These are phyloP conservation scores for Daldinia grandis DNA, from an alignment of 495 filamentous ascomycete genomes.

Conservation along the genomic window DNA sequence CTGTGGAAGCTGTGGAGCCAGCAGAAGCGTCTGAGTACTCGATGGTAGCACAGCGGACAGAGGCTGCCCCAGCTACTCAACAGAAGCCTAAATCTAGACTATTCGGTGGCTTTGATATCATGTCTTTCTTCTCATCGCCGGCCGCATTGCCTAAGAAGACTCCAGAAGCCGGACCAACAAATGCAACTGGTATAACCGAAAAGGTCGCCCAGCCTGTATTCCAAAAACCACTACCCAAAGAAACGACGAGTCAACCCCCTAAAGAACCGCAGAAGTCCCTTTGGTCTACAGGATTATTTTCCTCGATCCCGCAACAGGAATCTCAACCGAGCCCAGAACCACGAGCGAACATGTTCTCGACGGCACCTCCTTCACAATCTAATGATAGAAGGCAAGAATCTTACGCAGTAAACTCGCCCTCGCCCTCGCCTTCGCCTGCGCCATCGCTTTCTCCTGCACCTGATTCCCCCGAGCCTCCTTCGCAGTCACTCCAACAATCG, in stretches of 20 bases:
- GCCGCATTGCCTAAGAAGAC: slow-evolving; percentile 49
- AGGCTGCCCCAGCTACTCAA: slow-evolving; percentile 6
- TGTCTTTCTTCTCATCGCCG: slow-evolving; percentile 59
- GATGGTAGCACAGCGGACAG: slow-evolving; percentile 41
- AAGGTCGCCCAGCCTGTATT: slow-evolving; percentile 28
- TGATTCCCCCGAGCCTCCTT: slow-evolving; percentile 13
- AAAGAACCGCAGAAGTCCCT: slow-evolving; percentile 38
- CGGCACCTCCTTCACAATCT: slow-evolving; percentile 27
- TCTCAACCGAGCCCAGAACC: slow-evolving; percentile 35
- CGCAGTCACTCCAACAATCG: background rate
- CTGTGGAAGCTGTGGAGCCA: slow-evolving; percentile 1
- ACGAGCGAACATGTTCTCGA: slow-evolving; percentile 40
- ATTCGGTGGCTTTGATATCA: slow-evolving; percentile 46
- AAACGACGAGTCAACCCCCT: slow-evolving; percentile 13
- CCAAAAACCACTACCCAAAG: slow-evolving; percentile 10
- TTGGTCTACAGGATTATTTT: slow-evolving; percentile 45
- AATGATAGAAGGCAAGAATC: slow-evolving; percentile 30
- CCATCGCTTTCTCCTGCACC: slow-evolving; percentile 23
- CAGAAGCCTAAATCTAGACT: slow-evolving; percentile 30
- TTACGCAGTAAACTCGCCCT: slow-evolving; percentile 9
- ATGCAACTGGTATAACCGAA: slow-evolving; percentile 5
- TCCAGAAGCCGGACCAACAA: slow-evolving; percentile 9
- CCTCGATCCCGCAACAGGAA: slow-evolving; percentile 45
- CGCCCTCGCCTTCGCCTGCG: slow-evolving; percentile 17
- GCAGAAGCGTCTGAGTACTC: slow-evolving; percentile 45